Evolutionary conservation across 768 basidiomycete genomes (phyloP).

Genomic region (Lentinula sp.): DNA sequence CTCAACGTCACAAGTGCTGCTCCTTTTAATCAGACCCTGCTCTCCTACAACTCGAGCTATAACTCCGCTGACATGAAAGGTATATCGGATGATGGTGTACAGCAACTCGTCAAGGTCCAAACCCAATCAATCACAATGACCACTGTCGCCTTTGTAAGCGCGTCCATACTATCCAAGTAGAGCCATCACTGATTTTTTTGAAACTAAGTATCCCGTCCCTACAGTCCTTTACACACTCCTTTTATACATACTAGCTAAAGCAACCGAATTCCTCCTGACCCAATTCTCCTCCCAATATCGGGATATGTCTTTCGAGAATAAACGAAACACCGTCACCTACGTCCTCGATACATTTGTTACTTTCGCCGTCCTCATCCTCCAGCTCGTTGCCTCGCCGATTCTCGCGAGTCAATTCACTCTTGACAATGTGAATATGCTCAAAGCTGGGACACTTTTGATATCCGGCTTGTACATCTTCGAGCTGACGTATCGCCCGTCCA

Average conservation of each 20-base stretch:
- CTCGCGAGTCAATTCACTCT: neutral
- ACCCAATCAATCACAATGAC: neutral
- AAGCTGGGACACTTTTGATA: neutral
- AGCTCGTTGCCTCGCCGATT: neutral
- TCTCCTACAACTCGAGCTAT: conserved; percentile 2
- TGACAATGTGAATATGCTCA: neutral
- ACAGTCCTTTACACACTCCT: neutral
- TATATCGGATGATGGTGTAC: neutral
- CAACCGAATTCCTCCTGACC: neutral
- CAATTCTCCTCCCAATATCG: neutral
- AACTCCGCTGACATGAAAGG: neutral
- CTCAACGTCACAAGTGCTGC: neutral
- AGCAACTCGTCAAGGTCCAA: neutral
- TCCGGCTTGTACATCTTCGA: conserved; percentile 1
- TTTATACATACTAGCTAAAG: neutral
- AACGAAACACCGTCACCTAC: neutral
- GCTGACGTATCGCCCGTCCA: neutral
- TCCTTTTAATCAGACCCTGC: neutral
- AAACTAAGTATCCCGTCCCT: neutral
- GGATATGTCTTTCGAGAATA: neutral
- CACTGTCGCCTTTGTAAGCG: neutral
- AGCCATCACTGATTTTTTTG: neutral
- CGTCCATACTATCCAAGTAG: neutral
- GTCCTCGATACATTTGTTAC: neutral
- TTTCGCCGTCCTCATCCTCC: neutral